Evolutionary conservation across 1,284 basidiomycete species (phyloP).

Genomic region (Trichosporon sp.): DNA sequence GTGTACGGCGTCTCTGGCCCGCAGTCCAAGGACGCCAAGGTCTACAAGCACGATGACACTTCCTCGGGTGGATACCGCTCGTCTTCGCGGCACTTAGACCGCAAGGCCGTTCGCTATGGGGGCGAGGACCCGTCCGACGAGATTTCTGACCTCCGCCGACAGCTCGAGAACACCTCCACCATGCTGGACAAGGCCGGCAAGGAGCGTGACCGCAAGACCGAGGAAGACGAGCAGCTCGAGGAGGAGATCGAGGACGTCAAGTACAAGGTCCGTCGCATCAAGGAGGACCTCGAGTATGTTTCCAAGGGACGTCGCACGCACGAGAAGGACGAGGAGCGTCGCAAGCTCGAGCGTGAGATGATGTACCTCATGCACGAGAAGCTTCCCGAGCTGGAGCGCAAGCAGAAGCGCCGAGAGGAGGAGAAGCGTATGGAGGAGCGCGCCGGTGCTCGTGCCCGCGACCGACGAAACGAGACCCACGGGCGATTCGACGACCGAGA

Average conservation of each 20-base stretch:
- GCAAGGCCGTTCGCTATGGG: slow-evolving; percentile 70
- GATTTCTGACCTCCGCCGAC: slow-evolving; percentile 78
- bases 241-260: slow-evolving; percentile 83
- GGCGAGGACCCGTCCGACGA: slow-evolving; percentile 67
- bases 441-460: slow-evolving; percentile 72
- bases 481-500: slow-evolving; percentile 58
- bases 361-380: slow-evolving; percentile 83
- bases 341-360: slow-evolving; percentile 83
- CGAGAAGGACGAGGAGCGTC: slow-evolving; percentile 76
- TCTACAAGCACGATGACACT: slow-evolving; percentile 77
- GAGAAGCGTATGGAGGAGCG: slow-evolving; percentile 69
- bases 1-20: slow-evolving; percentile 50
- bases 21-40: slow-evolving; percentile 76
- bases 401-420: slow-evolving; percentile 73
- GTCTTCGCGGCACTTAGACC: slow-evolving; percentile 80
- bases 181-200: slow-evolving; percentile 71
- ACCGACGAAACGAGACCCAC: slow-evolving; percentile 75
- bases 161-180: slow-evolving; percentile 72
- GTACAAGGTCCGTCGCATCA: slow-evolving; percentile 77
- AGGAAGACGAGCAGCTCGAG: slow-evolving; percentile 82
- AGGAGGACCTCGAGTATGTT: slow-evolving; percentile 89
- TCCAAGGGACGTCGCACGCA: slow-evolving; percentile 68
- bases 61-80: slow-evolving; percentile 65
- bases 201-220: slow-evolving; percentile 57
- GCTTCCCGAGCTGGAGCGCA: slow-evolving; percentile 82